Percentiles rank a stretch among this genome's conserved stretches.
Evolutionary conservation across 257 asterid genomes (phyloP).

Genomic region (Capsicum baccatum): DNA sequence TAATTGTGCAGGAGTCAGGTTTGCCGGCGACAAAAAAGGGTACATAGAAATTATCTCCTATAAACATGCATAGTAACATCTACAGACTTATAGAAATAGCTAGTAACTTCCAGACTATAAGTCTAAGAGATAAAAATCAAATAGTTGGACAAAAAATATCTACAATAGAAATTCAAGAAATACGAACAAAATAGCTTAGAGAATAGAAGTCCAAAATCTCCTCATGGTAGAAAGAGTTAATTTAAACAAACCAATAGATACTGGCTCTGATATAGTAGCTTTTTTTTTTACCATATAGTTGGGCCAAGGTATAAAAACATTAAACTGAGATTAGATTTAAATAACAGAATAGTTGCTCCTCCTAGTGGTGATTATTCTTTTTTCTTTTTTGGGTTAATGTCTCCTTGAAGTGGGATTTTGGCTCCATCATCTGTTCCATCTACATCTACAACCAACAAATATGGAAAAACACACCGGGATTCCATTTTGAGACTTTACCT

Average conservation of each 20-base stretch:
- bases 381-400: not conserved
- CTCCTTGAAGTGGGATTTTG: not conserved
- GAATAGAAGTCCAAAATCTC: not conserved
- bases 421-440: not conserved
- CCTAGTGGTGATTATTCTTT: not conserved
- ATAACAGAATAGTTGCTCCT: not conserved
- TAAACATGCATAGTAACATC: constrained; percentile 12
- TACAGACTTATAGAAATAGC: constrained; percentile 30
- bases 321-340: not conserved
- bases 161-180: constrained; percentile 3
- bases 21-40: not conserved
- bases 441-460: not conserved
- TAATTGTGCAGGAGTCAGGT: not conserved
- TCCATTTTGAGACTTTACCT: not conserved
- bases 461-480: not conserved
- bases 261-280: not conserved
- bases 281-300: not conserved
- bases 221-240: not conserved
- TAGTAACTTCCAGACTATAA: not conserved
- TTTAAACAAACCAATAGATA: not conserved
- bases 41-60: constrained; percentile 38
- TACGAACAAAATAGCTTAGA: not conserved
- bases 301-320: not conserved
- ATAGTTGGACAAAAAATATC: not conserved
- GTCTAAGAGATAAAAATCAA: not conserved